phyloP scores from a whole-genome alignment of 805 yeast species.

The Spathaspora arborariae region DNA sequence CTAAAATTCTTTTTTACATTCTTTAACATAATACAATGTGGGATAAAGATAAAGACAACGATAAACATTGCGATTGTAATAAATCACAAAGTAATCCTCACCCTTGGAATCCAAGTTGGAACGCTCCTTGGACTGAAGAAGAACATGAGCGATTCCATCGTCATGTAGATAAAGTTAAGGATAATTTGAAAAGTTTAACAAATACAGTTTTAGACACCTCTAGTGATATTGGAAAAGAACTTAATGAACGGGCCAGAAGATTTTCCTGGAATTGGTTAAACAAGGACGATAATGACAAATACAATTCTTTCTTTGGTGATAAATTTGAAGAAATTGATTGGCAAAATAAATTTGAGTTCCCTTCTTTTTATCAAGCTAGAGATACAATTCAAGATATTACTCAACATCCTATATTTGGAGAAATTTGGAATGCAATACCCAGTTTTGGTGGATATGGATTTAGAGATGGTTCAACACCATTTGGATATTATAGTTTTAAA shows the following conservation, averaged over 20 bases:
- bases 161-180: constrained; percentile 22
- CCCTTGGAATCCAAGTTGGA: background rate
- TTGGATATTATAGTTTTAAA: constrained; percentile 50
- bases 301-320: constrained; percentile 4
- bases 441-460: constrained; percentile 8
- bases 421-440: constrained; percentile 5
- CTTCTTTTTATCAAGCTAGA: constrained; percentile 13
- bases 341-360: constrained; percentile 7
- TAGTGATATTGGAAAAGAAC: constrained; percentile 17
- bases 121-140: constrained; percentile 2
- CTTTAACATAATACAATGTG: background rate
- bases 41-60: background rate
- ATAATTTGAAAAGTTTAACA: constrained; percentile 22
- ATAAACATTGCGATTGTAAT: background rate
- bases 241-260: constrained; percentile 19
- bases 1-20: background rate
- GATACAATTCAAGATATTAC: constrained; percentile 5
- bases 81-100: background rate
- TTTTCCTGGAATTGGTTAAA: constrained; percentile 16
- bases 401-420: constrained; percentile 1
- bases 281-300: constrained; percentile 8
- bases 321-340: background rate
- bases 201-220: constrained; percentile 22
- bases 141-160: constrained; percentile 19
- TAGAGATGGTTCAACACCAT: constrained; percentile 26